Base-by-base conservation (phyloP, 805 yeast species). In the Kluyveromyces nonfermentans region DNA sequence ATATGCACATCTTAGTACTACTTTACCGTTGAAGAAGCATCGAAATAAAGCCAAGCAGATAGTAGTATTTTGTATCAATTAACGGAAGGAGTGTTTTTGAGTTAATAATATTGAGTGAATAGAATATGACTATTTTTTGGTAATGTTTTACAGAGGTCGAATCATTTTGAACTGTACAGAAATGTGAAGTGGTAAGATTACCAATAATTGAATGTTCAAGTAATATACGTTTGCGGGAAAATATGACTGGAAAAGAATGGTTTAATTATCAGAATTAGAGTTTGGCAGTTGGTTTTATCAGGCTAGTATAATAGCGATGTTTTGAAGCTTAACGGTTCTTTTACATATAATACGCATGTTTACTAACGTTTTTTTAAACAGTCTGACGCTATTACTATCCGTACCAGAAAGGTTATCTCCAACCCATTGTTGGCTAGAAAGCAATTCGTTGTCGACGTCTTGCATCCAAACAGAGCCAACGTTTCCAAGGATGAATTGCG, bases 381-480 rank as follows among this genome's bases (percentile, higher is more conserved):
- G 96, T 85, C 95, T 83, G 98, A 93, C 94, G 89, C 97, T 72
- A 89, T 93, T 77, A 93, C 98, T 69, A 85, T 93, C 80, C 90
- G 97, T 83, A 90, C 97, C 73, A 85, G 97, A 84, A 90, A 71
- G 69, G 96, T 90, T 78, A 85, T 90, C 75, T 75, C 96, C 76
- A 93, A 93, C 95, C 96, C 97, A 71, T 85, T 93, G 72, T 85
- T 93, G 75, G 89, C 87, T 71, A 90, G 99, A 83, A 89, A 95
- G 78, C 99, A 93, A 79, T 93, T 93, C 73, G 98, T 93, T 78
- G 81, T 93, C 70, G 99, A 93, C 78, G 96, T 93, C 65, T 80
- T 89, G 72, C 99, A 93, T 82, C 98, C 98, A 79, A 87, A 86
- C 89, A 84, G 87, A 75, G 89, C 98, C 66, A 93, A 90, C 78